Evolutionary conservation across 1,284 basidiomycete species (phyloP), one percentile per base, ranked within the genome.

Genomic region (Melampsora medusae): DNA sequence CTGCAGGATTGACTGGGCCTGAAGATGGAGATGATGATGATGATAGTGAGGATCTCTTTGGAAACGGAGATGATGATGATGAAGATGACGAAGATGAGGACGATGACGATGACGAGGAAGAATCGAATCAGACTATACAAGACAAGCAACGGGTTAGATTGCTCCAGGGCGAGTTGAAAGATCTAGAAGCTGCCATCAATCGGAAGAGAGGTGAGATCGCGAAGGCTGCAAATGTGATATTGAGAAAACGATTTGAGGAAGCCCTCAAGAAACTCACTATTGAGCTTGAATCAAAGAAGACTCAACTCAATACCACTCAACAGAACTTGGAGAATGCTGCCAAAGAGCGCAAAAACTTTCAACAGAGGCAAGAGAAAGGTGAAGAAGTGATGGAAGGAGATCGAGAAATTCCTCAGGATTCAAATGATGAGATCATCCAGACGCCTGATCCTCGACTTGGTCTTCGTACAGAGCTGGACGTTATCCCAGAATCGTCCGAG

Each of bases 191-290:
- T 66, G 92, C 92, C 9, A 91, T 97, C 25, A 87, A 89, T 65
- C 91, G 91, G 86, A 97, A 96, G 85, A 88, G 89, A 78, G 87
- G 86, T 33, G 92, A 96, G 81, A 90, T 95, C 77, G 88, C 90
- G n/a, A 90, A 89, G 78, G 92, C 92, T 53, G 89, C 89, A 14
- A 97, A 97, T 82, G 90, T 91, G 28, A 88, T 97, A 35, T 25
- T 74, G 14, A 50, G 72, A 7, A 74, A 67, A 61, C 50, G 72
- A 25, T 74, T 74, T 38, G 65, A 74, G 56, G 72, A 74, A 48
- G 72, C 72, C 2, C 56, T 74, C 14, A 74, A 67, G 64, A 74
- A 74, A 61, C 50, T 56, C 17, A 67, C 53, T 22, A 19, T 67
- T 2, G 72, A 74, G n/a, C 28, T 60, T 4, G 72, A 74, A 31